Evolutionary conservation across 2,329 filamentous ascomycete genomes (phyloP), one percentile per base, ranked within the genome.

Genomic region (Pseudogymnoascus pannorum): DNA sequence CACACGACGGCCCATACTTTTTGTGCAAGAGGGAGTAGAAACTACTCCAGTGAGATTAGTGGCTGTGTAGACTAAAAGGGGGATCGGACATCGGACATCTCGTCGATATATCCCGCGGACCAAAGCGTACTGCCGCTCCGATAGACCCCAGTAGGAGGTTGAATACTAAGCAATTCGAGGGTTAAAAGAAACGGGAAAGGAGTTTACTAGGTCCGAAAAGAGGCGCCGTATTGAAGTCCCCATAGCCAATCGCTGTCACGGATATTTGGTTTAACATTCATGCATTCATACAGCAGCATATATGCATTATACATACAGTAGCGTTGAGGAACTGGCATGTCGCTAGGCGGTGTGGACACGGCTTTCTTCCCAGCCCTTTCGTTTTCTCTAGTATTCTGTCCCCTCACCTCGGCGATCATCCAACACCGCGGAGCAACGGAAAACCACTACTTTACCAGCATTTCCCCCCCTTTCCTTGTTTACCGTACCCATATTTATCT

Each of bases 401-500:
- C 11, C 44, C 44, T 51, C 44, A 51, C 44, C 44, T 51, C 44
- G 44, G 44, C n/a, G 44, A 51, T 51, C 44, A 11, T 29, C 8
- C 7, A 29, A 9, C 22, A 4, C 22, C 24, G 44, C 42, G 44
- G 44, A 51, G 11, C 44, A 51, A 11, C 44, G 24, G 44, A 16
- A 29, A 48, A 51, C 16, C 22, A 9, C 44, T 5, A 51, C 6
- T 29, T 51, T 44, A 20, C 18, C 18, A 12, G 18, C n/a, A n/a
- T 44, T 44, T 44, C n/a, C n/a, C n/a, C n/a, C n/a, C n/a, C n/a
- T 29, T 48, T 14, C 24, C 11, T 16, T 26, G 22, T 16, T 16
- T 51, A 16, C 44, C 14, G n/a, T 26, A 51, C 44, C 44, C 44
- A 51, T 51, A 51, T 51, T 51, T 51, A 51, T 51, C 29, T 51